These are phyloP conservation scores for Gremmenia infestans DNA, from an alignment of 2,329 filamentous ascomycete genomes.

Conservation along the genomic window DNA sequence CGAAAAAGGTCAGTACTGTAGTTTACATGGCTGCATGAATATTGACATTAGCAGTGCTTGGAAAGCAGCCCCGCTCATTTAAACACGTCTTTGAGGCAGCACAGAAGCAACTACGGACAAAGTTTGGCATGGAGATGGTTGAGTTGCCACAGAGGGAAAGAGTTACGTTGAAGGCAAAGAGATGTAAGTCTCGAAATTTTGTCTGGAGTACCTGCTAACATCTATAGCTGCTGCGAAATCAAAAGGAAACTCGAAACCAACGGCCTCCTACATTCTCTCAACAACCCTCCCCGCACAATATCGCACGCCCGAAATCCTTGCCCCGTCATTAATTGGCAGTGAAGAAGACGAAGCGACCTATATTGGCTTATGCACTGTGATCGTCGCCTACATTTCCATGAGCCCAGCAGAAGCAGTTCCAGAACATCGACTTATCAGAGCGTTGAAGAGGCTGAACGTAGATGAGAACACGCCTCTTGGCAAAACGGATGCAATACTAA, in stretches of 20 bases:
- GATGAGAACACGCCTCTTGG: conserved; percentile 67
- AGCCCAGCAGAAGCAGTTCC: conserved; percentile 62
- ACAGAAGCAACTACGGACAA: conserved; percentile 62
- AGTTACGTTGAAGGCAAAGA: conserved; percentile 71
- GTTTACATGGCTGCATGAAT: not conserved
- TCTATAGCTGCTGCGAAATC: conserved; percentile 25
- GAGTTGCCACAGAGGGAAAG: conserved; percentile 81
- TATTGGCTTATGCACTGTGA: conserved; percentile 71
- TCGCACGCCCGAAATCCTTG: conserved; percentile 60
- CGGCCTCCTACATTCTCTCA: conserved; percentile 72
- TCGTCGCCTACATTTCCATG: conserved; percentile 73
- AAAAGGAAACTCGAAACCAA: conserved; percentile 44
- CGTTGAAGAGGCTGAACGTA: conserved; percentile 69
- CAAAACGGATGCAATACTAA: conserved; percentile 69
- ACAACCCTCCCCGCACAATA: conserved; percentile 66
- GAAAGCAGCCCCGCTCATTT: conserved; percentile 60
- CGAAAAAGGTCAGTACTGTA: conserved; percentile 48
- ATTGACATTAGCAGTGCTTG: conserved; percentile 19
- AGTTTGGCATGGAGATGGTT: conserved; percentile 90
- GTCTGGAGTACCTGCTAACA: not conserved
- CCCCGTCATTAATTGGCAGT: conserved; percentile 62
- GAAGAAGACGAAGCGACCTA: conserved; percentile 71
- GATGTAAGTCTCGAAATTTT: conserved; percentile 47
- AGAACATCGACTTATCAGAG: conserved; percentile 73
- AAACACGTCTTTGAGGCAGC: conserved; percentile 71